Percentiles rank a stretch among this genome's conserved stretches.
These are phyloP conservation scores for Cokeromyces recurvatus DNA, from an alignment of 371 early-diverging fungal genomes.

Conservation along the genomic window DNA sequence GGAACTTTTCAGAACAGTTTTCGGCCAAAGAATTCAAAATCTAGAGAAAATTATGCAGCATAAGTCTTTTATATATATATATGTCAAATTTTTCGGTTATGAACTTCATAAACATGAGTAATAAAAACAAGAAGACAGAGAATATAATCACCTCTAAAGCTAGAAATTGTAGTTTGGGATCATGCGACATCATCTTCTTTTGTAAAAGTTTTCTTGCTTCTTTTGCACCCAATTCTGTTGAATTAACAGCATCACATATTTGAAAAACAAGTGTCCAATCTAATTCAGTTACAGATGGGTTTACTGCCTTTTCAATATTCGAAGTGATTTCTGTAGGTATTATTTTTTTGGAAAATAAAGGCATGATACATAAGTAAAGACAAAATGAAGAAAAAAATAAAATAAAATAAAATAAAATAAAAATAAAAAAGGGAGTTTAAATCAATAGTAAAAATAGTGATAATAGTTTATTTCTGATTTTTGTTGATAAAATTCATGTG, in stretches of 20 bases:
- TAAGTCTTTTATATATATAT: background rate
- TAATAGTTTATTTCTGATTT: too few relatives aligned
- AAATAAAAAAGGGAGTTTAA: slow-evolving; percentile 7
- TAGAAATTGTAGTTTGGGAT: slow-evolving; percentile 31
- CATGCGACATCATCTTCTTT: slow-evolving; percentile 35
- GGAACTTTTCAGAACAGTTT: slow-evolving; percentile 30
- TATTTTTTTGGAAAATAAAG: slow-evolving; percentile 42
- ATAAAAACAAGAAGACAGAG: too few relatives aligned
- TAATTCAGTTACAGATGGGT: slow-evolving; percentile 20
- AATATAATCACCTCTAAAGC: slow-evolving; percentile 43
- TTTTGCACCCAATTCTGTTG: slow-evolving; percentile 39
- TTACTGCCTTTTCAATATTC: slow-evolving; percentile 29
- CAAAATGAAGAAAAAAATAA: slow-evolving; percentile 4
- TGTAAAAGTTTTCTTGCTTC: slow-evolving; percentile 48
- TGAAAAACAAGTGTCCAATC: slow-evolving; percentile 44
- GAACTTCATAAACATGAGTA: too few relatives aligned
- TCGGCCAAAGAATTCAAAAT: slow-evolving; percentile 39
- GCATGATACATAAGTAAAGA: slow-evolving; percentile 13
- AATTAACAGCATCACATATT: slow-evolving; percentile 38
- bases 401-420: slow-evolving; percentile 1
- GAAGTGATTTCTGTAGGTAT: slow-evolving; percentile 36
- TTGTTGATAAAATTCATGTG: too few relatives aligned
- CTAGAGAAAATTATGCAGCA: slow-evolving; percentile 9
- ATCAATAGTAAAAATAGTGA: too few relatives aligned
- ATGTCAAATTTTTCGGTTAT: background rate